These are phyloP conservation scores for Babesia gibsoni DNA, from an alignment of 169 alveolate genomes.

Conservation along the genomic window DNA sequence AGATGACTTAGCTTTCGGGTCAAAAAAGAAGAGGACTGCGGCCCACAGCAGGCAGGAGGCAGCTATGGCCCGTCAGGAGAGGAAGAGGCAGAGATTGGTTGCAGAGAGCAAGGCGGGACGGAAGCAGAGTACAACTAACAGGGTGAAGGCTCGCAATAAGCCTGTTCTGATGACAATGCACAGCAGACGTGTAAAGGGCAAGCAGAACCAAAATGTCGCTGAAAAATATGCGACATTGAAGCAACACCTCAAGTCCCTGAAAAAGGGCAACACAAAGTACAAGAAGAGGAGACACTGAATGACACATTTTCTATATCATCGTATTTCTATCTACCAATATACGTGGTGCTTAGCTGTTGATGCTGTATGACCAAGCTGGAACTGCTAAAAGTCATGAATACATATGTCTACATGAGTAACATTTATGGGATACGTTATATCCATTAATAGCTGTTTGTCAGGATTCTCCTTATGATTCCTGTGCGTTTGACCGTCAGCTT, in stretches of 20 bases:
- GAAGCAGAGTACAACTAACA: slow-evolving; percentile 73
- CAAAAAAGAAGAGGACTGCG: slow-evolving; percentile 16
- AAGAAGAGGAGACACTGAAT: slow-evolving; percentile 46
- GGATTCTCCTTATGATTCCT: slow-evolving; percentile 12
- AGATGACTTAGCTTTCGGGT: slow-evolving; percentile 15
- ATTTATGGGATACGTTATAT: background rate
- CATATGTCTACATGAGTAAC: background rate
- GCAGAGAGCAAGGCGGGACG: slow-evolving; percentile 54
- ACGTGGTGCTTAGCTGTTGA: no score
- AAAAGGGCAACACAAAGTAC: slow-evolving; percentile 39
- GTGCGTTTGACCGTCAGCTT: background rate
- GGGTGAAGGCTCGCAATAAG: slow-evolving; percentile 69
- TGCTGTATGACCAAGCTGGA: no score
- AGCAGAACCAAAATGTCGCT: slow-evolving; percentile 18
- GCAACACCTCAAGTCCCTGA: slow-evolving; percentile 49
- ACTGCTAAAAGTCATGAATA: no score
- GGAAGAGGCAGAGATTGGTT: slow-evolving; percentile 1
- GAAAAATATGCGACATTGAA: slow-evolving; percentile 41
- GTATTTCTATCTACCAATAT: no score
- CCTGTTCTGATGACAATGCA: slow-evolving; percentile 75
- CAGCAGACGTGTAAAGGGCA: slow-evolving; percentile 40
- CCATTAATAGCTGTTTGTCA: slow-evolving; percentile 17
- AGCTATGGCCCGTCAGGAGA: slow-evolving; percentile 17
- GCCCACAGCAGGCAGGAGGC: slow-evolving; percentile 19
- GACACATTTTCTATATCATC: background rate